These are phyloP conservation scores for Candida bentonensis DNA, from an alignment of 805 yeast species.

Conservation along the genomic window DNA sequence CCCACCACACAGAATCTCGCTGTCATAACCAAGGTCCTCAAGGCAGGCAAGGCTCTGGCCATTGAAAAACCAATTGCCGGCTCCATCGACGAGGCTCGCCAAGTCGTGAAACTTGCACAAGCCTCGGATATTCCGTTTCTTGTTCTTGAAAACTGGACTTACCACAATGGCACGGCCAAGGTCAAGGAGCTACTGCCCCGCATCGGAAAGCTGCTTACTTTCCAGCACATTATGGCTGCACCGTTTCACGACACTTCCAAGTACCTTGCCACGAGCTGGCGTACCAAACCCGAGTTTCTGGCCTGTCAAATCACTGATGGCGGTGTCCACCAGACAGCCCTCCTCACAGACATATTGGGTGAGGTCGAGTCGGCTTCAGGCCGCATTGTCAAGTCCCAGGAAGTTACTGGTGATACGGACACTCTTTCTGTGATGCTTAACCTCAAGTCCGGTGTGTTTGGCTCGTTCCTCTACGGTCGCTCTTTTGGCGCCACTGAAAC, in stretches of 20 bases:
- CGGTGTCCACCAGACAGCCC: conserved; percentile 90
- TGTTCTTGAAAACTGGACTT: conserved; percentile 80
- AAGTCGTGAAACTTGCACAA: conserved; percentile 56
- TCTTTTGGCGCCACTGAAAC: conserved; percentile 75
- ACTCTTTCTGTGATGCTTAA: conserved; percentile 56
- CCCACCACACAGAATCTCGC: conserved; percentile 76
- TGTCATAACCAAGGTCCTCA: conserved; percentile 55
- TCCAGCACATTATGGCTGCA: conserved; percentile 30
- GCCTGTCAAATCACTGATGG: conserved; percentile 93
- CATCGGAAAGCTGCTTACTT: conserved; percentile 47
- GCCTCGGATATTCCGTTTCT: conserved; percentile 53
- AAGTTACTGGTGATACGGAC: conserved; percentile 73
- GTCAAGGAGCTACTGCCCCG: conserved; percentile 45
- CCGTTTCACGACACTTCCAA: conserved; percentile 34
- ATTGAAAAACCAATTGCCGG: conserved; percentile 93
- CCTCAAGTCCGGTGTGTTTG: conserved; percentile 50
- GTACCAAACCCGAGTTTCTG: conserved; percentile 77
- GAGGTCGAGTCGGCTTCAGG: conserved; percentile 58
- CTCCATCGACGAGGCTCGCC: conserved; percentile 60
- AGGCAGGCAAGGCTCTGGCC: conserved; percentile 61
- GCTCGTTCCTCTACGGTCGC: conserved; percentile 79
- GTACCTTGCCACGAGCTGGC: conserved; percentile 62
- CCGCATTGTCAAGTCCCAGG: conserved; percentile 60
- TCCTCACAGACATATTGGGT: conserved; percentile 73
- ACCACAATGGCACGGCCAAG: conserved; percentile 40